These are phyloP conservation scores for Heritiera fomes DNA, from an alignment of 345 rosid genomes.

Conservation along the genomic window DNA sequence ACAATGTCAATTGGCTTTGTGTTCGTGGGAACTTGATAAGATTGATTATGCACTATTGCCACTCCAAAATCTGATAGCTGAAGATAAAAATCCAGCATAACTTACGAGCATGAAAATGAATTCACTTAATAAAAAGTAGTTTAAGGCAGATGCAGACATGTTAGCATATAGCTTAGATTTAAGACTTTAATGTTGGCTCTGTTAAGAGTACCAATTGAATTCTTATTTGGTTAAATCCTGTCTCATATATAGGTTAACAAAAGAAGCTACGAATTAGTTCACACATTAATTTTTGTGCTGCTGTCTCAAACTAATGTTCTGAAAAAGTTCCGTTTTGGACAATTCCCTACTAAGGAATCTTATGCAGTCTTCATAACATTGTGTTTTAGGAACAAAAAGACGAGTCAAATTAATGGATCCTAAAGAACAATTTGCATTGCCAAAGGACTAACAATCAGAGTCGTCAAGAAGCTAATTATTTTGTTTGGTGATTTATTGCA, in stretches of 20 bases:
- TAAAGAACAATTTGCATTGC: not conserved
- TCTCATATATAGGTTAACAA: not conserved
- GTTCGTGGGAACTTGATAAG: slow-evolving; percentile 30
- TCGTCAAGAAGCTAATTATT: not conserved
- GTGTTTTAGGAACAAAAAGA: not conserved
- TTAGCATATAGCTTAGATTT: not conserved
- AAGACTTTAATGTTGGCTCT: not conserved
- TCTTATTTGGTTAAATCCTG: too few relatives aligned
- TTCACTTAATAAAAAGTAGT: not conserved
- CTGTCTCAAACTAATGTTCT: not conserved
- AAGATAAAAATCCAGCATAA: not conserved
- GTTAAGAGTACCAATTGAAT: not conserved
- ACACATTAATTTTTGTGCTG: not conserved
- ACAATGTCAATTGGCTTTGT: slow-evolving; percentile 30
- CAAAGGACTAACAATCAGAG: not conserved
- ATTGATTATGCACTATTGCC: slow-evolving; percentile 21
- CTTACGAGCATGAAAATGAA: not conserved
- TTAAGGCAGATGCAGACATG: not conserved
- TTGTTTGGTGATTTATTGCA: not conserved
- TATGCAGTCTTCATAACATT: not conserved
- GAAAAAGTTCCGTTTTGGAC: not conserved
- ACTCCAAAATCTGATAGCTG: slow-evolving; percentile 8
- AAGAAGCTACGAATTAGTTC: not conserved
- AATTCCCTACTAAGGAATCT: not conserved
- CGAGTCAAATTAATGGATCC: not conserved